Evolutionary conservation across 1,139 yeast genomes (phyloP), one percentile per base, ranked within the genome.

Genomic region (Taphrina deformans): DNA sequence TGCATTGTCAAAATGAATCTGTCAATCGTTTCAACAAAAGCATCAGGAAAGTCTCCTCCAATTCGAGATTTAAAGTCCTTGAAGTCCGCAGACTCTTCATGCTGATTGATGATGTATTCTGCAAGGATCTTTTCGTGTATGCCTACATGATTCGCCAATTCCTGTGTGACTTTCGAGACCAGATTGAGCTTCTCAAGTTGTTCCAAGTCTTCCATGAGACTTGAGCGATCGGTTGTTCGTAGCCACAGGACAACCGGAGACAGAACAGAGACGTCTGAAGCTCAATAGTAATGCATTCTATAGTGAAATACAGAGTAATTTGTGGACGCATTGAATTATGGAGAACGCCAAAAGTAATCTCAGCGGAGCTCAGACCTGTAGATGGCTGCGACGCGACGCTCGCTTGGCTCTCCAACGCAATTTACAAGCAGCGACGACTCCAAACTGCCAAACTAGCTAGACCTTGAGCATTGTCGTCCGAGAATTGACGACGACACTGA

Each of bases 21-120:
- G 44, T 78, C 78, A 14, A 80, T 70, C 12, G 74, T 71, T 18
- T 73, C 73, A 1, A 85, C 73, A 68, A 84, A 80, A 2, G 67
- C 76, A 3, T 72, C 75, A 0, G 85, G 81, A 67, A 88, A 83
- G 10, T 83, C 87, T 21, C 88, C 89, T 0, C 90, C 93, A 72
- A 86, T 82, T 9, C 80, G 83, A 16, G 75, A 73, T 62, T 87
- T 74, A 21, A 78, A 76, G n/a, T 73, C 69, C 45, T 75, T 73
- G 70, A 86, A 86, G 9, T 74, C 77, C 3, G 71, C 71, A 1
- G 83, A 73, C 56, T 79, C 75, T 1, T 76, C 74, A 69, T 82
- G 82, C 27, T 88, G 73, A 68, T 79, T 81, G 2, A 80, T 69
- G 12, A 89, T 78, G 73, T 85, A 88, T 69, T 83, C 83, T 0